Base-by-base conservation (phyloP, 495 filamentous ascomycete species). In the Tuber brumale region DNA sequence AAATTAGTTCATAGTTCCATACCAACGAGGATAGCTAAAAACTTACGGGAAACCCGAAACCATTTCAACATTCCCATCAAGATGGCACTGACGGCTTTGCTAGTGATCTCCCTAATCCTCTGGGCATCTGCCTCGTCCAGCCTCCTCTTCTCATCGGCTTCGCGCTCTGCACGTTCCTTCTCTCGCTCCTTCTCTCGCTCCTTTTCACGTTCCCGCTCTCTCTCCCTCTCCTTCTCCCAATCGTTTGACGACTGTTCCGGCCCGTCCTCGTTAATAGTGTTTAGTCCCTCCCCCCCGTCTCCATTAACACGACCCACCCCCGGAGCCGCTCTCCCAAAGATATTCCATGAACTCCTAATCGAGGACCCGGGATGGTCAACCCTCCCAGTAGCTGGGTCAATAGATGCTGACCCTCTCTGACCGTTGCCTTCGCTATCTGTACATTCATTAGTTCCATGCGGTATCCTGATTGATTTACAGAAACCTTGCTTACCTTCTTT, bases 31-130 rank as follows among this genome's bases (percentile, higher is more conserved):
- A 69, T 45, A 66, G 74, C 31, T 44, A 74, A 44, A 44, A 21
- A 86, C 93, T 85, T 85, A 97, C 94, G 95, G 76, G 93, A 97
- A 77, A 95, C 86, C 84, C 97, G 96, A 82, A 98, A 93, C 95
- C 95, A 99, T 85, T 97, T 98, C 73, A 98, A 83, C 39, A 99
- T 83, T 42, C 97, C 88, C 45, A 98, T 84, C 69, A 98, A 84
- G 75, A 94, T 91, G 0, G 91, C 94, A 48, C 93, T 95, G 10
- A 97, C 91, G 5, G 94, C 95, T 84, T 99, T 99, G 42, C 89
- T 90, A 27, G 91, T 91, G 72, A 98, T 95, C 82, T 99, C 95
- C 66, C 94, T 88, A 44, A 89, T 88, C 69, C 95, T 88, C 42
- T 92, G 86, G 57, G 90, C 91, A 84, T 97, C 93, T 9, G 95